Conservation (phyloP, 2,329 filamentous ascomycete species). For the Aspergillus fijiensis region DNA sequence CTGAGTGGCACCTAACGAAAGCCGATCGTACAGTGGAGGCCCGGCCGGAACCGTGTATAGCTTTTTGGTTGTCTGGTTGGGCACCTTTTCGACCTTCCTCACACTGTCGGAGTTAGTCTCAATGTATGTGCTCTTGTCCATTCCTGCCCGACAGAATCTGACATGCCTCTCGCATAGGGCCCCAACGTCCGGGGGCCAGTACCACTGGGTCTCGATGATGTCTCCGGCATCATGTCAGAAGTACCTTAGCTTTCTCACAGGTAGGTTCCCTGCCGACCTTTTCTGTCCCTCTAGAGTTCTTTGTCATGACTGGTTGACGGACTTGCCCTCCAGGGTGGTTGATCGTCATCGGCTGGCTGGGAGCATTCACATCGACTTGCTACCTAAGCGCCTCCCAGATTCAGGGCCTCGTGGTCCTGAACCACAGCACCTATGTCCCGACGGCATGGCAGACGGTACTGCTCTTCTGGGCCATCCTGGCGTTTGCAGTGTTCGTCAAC, state of each 20-base stretch:
- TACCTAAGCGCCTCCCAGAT: conserved; percentile 4
- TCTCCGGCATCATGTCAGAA: conserved; percentile 1
- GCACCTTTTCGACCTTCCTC: conserved; percentile 3
- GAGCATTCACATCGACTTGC: conserved; percentile 1
- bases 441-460: not conserved
- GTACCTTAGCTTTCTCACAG: conserved; percentile 6
- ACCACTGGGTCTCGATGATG: conserved; percentile 6
- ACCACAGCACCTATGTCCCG: not conserved
- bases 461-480: conserved; percentile 4
- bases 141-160: not conserved
- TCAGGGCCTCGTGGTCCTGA: conserved; percentile 1
- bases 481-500: conserved; percentile 3
- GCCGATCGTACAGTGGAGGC: not conserved
- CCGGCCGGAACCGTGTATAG: conserved; percentile 4
- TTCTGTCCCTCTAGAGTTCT: not conserved
- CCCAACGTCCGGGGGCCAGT: conserved; percentile 1
- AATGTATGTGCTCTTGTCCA: not conserved
- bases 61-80: conserved; percentile 2
- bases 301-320: not conserved
- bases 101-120: conserved; percentile 3
- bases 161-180: not conserved
- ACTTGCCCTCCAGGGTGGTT: not conserved
- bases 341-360: conserved; percentile 4
- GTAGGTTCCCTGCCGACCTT: not conserved
- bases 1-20: not conserved